Evolutionary conservation across 1,139 yeast species (phyloP).

Genomic region (Saccharomycopsis hybrid): DNA sequence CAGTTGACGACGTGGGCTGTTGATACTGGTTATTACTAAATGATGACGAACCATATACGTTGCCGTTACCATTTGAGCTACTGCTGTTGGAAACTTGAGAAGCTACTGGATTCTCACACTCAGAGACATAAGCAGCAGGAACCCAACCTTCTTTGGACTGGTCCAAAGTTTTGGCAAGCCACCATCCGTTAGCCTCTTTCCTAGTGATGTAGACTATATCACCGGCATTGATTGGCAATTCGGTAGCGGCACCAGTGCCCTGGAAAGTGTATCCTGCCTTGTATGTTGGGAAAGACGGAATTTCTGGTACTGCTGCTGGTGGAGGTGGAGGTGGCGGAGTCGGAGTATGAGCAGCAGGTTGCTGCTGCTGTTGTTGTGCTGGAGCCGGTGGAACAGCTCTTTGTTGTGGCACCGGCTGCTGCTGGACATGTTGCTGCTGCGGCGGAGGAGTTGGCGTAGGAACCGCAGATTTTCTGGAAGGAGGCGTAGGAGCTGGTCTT

Average conservation of each 20-base stretch:
- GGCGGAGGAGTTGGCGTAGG: too few relatives aligned
- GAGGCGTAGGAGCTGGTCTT: constrained; percentile 14
- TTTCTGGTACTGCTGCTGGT: constrained; percentile 49
- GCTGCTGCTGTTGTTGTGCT: constrained; percentile 19
- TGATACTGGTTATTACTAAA: too few relatives aligned
- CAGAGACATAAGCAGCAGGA: constrained; percentile 83
- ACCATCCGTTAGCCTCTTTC: constrained; percentile 85
- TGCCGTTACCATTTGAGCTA: too few relatives aligned
- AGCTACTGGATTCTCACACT: constrained; percentile 42
- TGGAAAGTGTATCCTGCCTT: constrained; percentile 86
- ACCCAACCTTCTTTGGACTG: constrained; percentile 92
- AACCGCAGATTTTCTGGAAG: constrained; percentile 6
- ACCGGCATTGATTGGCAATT: constrained; percentile 69
- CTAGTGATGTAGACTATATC: constrained; percentile 65
- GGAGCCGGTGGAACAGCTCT: constrained; percentile 21
- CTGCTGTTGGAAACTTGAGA: constrained; percentile 23
- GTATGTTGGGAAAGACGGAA: constrained; percentile 70
- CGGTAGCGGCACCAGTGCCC: constrained; percentile 79
- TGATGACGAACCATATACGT: too few relatives aligned
- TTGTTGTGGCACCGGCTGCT: too few relatives aligned
- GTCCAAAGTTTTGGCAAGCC: constrained; percentile 72
- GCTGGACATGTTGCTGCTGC: too few relatives aligned
- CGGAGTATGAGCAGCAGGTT: constrained; percentile 28
- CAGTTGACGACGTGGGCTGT: too few relatives aligned
- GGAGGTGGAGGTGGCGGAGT: constrained; percentile 58